Conservation (phyloP, 2,329 filamentous ascomycete species). For the Pseudogymnoascus sp. region DNA sequence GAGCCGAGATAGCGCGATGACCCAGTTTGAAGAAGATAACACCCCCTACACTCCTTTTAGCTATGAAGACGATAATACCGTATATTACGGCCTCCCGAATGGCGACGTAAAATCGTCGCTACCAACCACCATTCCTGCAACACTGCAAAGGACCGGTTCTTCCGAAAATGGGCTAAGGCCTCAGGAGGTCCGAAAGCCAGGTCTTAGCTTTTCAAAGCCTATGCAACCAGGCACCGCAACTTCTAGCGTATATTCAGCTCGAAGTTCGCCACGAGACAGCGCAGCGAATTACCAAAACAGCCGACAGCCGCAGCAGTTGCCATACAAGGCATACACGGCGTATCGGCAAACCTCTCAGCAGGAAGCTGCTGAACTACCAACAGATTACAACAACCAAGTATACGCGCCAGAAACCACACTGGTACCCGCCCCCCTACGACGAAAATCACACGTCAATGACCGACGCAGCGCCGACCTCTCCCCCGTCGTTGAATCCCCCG, state of each 20-base stretch:
- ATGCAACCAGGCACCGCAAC: background rate
- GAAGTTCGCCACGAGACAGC: background rate
- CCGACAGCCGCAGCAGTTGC: background rate
- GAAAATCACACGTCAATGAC: background rate
- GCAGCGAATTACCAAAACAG: background rate
- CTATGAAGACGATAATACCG: background rate
- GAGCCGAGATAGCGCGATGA: conserved; percentile 22
- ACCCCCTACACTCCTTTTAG: background rate
- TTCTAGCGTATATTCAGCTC: background rate
- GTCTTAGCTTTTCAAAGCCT: background rate
- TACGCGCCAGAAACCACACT: background rate
- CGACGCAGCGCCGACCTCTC: background rate
- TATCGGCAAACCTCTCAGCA: background rate
- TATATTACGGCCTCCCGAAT: background rate
- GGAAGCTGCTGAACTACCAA: background rate
- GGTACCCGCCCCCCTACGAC: background rate
- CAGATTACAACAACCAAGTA: background rate
- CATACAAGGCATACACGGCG: background rate
- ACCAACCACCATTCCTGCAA: background rate
- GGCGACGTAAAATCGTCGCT: background rate
- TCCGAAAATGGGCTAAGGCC: background rate
- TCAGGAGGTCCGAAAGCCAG: background rate
- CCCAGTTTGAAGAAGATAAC: conserved; percentile 27
- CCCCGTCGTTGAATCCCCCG: background rate
- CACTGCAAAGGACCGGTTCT: background rate